Evolutionary conservation across 768 basidiomycete genomes (phyloP).

Genomic region (Trametes maxima): DNA sequence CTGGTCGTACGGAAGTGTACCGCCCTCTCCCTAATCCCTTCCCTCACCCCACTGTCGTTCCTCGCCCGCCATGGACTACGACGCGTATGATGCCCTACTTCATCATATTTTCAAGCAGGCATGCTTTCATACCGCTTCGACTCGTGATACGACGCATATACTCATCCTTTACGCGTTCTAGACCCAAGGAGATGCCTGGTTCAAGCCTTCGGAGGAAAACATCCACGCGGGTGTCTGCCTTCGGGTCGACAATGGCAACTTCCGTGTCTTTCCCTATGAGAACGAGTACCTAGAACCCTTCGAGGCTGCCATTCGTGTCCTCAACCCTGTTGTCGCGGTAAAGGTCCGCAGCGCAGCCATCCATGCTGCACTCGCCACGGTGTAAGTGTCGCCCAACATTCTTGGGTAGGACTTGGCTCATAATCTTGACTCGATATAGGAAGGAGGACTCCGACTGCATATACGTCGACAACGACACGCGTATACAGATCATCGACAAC

Average conservation of each 20-base stretch:
- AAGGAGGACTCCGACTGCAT: constrained; percentile 61
- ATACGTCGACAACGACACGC: constrained; percentile 76
- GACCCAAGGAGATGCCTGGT: constrained; percentile 86
- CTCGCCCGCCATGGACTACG: constrained; percentile 62
- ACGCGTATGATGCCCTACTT: constrained; percentile 76
- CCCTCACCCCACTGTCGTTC: constrained; percentile 18
- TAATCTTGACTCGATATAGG: constrained; percentile 37
- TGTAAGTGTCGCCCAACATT: constrained; percentile 48
- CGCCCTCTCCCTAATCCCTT: constrained; percentile 16
- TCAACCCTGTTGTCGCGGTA: constrained; percentile 86
- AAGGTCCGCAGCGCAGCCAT: constrained; percentile 80
- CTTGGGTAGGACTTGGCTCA: constrained; percentile 6
- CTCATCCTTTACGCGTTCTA: constrained; percentile 28
- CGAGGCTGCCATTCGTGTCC: constrained; percentile 69
- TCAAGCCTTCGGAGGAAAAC: constrained; percentile 84
- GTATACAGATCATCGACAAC: constrained; percentile 75
- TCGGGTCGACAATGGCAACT: constrained; percentile 65
- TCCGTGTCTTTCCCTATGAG: constrained; percentile 85
- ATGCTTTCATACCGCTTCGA: constrained; percentile 25
- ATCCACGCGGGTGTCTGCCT: constrained; percentile 79
- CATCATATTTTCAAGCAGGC: constrained; percentile 81
- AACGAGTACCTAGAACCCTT: constrained; percentile 81
- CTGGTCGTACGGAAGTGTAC: constrained; percentile 13
- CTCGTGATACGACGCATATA: constrained; percentile 20
- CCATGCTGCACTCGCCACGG: constrained; percentile 71